These are phyloP conservation scores for Acorus calamus DNA, from an alignment of 106 monocot genomes.

Conservation along the genomic window DNA sequence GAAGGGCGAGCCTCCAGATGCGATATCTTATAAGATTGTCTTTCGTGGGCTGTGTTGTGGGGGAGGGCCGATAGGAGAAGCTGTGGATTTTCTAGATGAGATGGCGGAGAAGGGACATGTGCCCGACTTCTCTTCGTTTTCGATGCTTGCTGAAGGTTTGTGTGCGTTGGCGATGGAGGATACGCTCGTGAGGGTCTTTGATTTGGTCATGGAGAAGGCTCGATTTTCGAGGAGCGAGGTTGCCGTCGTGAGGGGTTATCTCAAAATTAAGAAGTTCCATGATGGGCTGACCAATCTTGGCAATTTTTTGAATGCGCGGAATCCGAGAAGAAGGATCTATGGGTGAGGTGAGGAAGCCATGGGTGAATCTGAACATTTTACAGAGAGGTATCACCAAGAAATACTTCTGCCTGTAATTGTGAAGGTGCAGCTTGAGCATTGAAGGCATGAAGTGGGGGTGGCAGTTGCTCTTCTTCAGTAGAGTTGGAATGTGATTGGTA, in stretches of 20 bases:
- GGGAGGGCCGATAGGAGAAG: slow-evolving; percentile 77
- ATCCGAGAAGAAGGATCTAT: slow-evolving; percentile 11
- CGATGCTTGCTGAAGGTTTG: slow-evolving; percentile 78
- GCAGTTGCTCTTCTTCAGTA: too few relatives aligned
- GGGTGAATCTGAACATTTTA: too few relatives aligned
- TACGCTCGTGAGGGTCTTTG: slow-evolving; percentile 33
- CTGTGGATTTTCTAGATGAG: slow-evolving; percentile 78
- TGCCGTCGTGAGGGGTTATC: slow-evolving; percentile 55
- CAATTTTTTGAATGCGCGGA: slow-evolving; percentile 24
- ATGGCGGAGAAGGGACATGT: slow-evolving; percentile 59
- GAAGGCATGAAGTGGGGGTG: too few relatives aligned
- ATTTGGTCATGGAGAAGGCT: slow-evolving; percentile 57
- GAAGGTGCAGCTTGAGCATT: too few relatives aligned
- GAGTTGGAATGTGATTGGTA: too few relatives aligned
- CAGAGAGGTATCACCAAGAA: too few relatives aligned
- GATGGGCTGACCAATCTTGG: slow-evolving; percentile 58
- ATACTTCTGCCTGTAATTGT: too few relatives aligned
- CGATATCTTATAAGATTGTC: slow-evolving; percentile 71
- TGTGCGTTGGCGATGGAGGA: slow-evolving; percentile 78
- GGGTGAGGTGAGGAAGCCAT: slow-evolving; percentile 18
- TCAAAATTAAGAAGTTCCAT: slow-evolving; percentile 64
- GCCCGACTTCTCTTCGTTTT: slow-evolving; percentile 63
- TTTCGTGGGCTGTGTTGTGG: slow-evolving; percentile 72
- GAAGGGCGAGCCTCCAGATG: slow-evolving; percentile 64
- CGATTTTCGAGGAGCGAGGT: slow-evolving; percentile 35